Conservation (phyloP, 1,284 basidiomycete species). For the Irpex lacteus region DNA sequence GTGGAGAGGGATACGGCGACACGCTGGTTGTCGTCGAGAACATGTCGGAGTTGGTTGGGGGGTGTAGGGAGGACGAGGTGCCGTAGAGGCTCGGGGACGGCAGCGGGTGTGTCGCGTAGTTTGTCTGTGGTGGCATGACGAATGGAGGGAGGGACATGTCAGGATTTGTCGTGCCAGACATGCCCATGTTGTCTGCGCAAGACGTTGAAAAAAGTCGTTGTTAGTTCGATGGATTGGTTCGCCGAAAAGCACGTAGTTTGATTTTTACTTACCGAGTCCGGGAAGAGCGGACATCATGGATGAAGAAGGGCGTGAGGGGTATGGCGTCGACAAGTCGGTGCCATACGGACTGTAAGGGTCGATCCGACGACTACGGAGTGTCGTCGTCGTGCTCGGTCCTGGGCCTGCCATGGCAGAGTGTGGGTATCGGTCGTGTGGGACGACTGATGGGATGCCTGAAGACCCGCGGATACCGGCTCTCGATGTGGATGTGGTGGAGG, state of each 20-base stretch:
- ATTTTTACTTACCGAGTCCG: constrained; percentile 12
- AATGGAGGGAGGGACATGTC: constrained; percentile 11
- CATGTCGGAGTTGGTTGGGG: background rate
- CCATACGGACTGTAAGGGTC: constrained; percentile 15
- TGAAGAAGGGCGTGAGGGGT: background rate
- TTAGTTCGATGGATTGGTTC: background rate
- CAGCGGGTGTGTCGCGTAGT: background rate
- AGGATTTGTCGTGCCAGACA: constrained; percentile 6
- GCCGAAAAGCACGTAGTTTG: background rate
- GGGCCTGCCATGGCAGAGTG: constrained; percentile 25
- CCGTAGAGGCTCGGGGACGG: background rate
- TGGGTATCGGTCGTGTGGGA: constrained; percentile 13
- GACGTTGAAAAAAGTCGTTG: background rate
- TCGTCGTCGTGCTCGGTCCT: constrained; percentile 21
- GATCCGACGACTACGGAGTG: constrained; percentile 20
- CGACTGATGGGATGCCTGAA: background rate
- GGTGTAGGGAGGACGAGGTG: background rate
- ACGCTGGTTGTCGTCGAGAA: background rate
- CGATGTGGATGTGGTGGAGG: constrained; percentile 13
- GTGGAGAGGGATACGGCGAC: constrained; percentile 6
- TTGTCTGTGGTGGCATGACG: constrained; percentile 1
- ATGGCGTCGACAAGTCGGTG: constrained; percentile 8
- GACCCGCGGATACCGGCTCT: constrained; percentile 3
- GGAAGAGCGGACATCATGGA: constrained; percentile 14
- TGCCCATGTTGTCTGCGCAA: background rate